Base-by-base conservation (phyloP, 2,329 filamentous ascomycete species). In the Sporothrix dimorphospora region DNA sequence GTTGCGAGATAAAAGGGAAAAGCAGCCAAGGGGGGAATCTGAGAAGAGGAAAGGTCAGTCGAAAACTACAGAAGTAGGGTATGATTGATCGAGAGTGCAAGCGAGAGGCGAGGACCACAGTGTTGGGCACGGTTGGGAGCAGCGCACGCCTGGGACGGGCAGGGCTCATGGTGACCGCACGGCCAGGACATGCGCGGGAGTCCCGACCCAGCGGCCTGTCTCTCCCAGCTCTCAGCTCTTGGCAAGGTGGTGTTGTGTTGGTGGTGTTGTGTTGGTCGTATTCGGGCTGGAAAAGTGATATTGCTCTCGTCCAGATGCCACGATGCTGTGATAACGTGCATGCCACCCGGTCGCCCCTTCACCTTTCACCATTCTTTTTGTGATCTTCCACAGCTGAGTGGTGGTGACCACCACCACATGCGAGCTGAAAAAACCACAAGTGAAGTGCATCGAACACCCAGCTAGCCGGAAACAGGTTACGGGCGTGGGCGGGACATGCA, bases 251-350 rank as follows among this genome's bases (percentile, higher is more conserved):
- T 61, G 30, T 40, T 16, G 40, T 61, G 55, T 61, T 51, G 55
- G 30, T 34, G 34, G 55, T 61, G 30, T 40, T 16, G 40, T 61
- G 55, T 61, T 40, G 38, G 59, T 65, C 59, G 59, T 65, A 65
- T 45, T 65, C 59, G n/a, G 21, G 38, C 38, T 45, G 11, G 2
- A 24, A 16, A 45, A 12, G 59, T 65, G 14, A 38, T 45, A 65
- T 42, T 21, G 21, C 38, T 21, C 19, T 40, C 9, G 30, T 7
- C 55, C 2, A 40, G 14, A 42, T 34, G 53, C 38, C 34, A 42
- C 30, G 59, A 65, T 27, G 12, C 19, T 45, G 59, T 27, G n/a
- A 45, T 16, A 45, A 16, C 2, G 5, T 27, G 59, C 59, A 45
- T 65, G 59, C 30, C 9, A 14, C 14, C 34, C n/a, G n/a, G 19